Evolutionary conservation across 352 stramenopile species (phyloP).

Genomic region (Phytophthora chlamydospora): DNA sequence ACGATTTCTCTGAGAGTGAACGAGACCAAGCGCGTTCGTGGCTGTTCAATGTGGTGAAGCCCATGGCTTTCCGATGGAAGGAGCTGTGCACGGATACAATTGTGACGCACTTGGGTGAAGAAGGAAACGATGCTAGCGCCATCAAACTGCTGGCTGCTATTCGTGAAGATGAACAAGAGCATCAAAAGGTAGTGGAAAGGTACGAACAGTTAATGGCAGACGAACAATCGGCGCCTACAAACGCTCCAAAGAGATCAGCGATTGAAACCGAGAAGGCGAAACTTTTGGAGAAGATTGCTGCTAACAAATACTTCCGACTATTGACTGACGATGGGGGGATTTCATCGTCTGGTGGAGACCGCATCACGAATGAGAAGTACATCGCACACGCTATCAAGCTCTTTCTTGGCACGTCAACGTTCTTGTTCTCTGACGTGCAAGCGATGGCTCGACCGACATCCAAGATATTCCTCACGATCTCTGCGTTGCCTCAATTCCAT

Average conservation of each 20-base stretch:
- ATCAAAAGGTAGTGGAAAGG: conserved; percentile 4
- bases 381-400: conserved; percentile 41
- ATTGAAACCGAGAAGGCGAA: conserved; percentile 34
- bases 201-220: conserved; percentile 17
- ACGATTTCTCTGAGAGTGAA: conserved; percentile 60
- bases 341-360: neutral
- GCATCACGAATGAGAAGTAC: conserved; percentile 57
- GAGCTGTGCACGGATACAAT: conserved; percentile 66
- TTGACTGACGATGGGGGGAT: neutral
- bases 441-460: conserved; percentile 32
- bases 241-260: conserved; percentile 2
- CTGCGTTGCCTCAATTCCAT: conserved; percentile 46
- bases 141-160: conserved; percentile 30
- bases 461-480: conserved; percentile 48
- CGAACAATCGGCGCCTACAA: neutral
- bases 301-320: conserved; percentile 46
- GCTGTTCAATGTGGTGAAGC: conserved; percentile 35
- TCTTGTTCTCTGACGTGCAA: conserved; percentile 37
- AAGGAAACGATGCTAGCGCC: neutral
- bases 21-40: conserved; percentile 16
- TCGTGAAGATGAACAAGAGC: conserved; percentile 29
- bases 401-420: conserved; percentile 41
- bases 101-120: conserved; percentile 18
- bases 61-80: conserved; percentile 45
- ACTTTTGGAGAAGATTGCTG: conserved; percentile 26